Percentiles rank a stretch among this genome's conserved stretches.
Evolutionary conservation across 1,284 basidiomycete genomes (phyloP).

Genomic region (Ustilago curta): DNA sequence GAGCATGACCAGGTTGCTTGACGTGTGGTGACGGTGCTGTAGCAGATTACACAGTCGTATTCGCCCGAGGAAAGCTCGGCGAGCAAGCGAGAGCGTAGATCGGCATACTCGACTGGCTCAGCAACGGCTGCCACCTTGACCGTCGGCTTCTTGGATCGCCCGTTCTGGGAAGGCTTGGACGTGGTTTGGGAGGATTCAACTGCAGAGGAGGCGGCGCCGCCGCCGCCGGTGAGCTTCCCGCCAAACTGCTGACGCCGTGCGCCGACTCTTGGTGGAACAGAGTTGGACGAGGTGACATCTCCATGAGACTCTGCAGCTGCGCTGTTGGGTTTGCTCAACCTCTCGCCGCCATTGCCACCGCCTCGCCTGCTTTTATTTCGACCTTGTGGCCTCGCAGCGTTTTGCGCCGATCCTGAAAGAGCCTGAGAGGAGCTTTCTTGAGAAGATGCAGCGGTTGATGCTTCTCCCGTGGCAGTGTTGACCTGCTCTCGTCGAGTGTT

Average conservation of each 20-base stretch:
- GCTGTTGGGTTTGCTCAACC: conserved; percentile 13
- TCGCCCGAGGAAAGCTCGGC: conserved; percentile 62
- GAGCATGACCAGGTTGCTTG: conserved; percentile 65
- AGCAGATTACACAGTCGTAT: conserved; percentile 68
- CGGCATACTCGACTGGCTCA: conserved; percentile 56
- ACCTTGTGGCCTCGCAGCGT: conserved; percentile 1
- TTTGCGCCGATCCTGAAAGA: neutral
- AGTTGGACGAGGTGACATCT: neutral
- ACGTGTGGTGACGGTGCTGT: conserved; percentile 58
- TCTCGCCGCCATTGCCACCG: conserved; percentile 11
- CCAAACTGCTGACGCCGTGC: conserved; percentile 51
- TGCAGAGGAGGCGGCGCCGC: conserved; percentile 7
- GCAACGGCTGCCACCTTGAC: conserved; percentile 27
- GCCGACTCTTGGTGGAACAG: conserved; percentile 21
- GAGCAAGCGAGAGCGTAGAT: conserved; percentile 63
- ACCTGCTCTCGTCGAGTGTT: neutral
- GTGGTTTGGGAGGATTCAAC: conserved; percentile 1
- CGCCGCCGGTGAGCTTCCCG: conserved; percentile 48
- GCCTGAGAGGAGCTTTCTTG: neutral
- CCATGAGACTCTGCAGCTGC: neutral
- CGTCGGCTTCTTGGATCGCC: conserved; percentile 27
- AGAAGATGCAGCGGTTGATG: neutral
- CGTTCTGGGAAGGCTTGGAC: conserved; percentile 21
- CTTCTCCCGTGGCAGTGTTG: neutral
- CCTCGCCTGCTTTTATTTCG: conserved; percentile 14